phyloP scores from a whole-genome alignment of 192 early-diverging fungal species.

The Neocallimastix lanati region DNA sequence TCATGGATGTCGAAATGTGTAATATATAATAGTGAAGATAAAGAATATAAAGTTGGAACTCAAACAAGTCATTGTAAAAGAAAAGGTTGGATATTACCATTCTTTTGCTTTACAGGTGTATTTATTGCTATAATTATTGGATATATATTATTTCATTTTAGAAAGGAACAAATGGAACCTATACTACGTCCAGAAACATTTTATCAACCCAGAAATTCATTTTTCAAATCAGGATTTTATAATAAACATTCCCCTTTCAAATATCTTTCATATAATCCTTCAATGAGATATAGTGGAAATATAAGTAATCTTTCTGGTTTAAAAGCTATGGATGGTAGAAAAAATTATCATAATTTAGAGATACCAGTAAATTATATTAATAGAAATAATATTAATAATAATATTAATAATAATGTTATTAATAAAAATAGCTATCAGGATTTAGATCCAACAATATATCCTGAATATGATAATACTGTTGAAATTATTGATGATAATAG shows the following conservation, averaged over 20 bases:
- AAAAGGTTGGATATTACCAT: neutral
- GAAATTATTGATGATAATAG: neutral
- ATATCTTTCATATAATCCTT: neutral
- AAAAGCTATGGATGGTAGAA: neutral
- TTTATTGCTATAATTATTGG: neutral
- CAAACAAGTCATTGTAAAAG: neutral
- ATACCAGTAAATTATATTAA: neutral
- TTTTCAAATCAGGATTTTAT: neutral
- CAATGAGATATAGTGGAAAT: neutral
- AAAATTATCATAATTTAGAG: neutral
- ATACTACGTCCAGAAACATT: neutral
- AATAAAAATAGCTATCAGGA: neutral
- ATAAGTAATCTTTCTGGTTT: neutral
- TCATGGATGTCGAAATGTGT: neutral
- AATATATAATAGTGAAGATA: neutral
- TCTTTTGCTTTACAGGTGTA: neutral
- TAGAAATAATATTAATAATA: neutral
- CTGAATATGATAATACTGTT: neutral
- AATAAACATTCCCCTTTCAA: neutral
- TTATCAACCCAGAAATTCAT: neutral
- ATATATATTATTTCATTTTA: neutral
- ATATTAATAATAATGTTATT: no score
- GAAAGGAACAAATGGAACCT: neutral
- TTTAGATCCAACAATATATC: neutral
- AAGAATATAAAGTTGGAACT: neutral